phyloP scores from a whole-genome alignment of 2,329 filamentous ascomycete genomes.

The Fusarium pseudonygamai region DNA sequence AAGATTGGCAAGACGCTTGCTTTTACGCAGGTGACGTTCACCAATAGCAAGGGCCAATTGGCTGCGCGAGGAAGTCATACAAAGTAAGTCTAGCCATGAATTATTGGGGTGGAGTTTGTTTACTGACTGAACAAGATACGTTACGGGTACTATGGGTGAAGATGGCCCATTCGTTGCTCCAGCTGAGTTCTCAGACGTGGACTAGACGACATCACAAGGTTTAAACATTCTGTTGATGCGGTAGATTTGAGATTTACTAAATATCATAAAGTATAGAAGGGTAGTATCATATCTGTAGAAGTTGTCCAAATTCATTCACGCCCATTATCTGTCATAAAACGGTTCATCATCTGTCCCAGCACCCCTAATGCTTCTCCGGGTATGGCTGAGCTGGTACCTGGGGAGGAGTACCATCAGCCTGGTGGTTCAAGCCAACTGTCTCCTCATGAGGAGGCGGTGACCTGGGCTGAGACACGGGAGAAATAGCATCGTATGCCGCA shows the following conservation, averaged over 20 bases:
- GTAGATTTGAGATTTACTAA: background rate
- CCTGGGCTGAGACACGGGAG: background rate
- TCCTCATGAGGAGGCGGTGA: constrained; percentile 44
- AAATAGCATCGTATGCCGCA: background rate
- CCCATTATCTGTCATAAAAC: background rate
- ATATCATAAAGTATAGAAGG: constrained; percentile 10
- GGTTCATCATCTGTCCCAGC: background rate
- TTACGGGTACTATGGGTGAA: constrained; percentile 51
- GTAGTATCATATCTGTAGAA: constrained; percentile 34
- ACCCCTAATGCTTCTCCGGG: constrained; percentile 34
- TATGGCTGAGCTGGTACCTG: constrained; percentile 31
- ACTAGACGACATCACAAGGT: constrained; percentile 32
- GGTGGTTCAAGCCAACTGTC: constrained; percentile 45
- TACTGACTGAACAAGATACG: constrained; percentile 50
- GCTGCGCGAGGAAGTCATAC: constrained; percentile 72
- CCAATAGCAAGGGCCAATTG: constrained; percentile 66
- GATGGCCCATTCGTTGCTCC: constrained; percentile 52
- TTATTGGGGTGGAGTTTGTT: accelerated
- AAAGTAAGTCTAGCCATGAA: constrained; percentile 57
- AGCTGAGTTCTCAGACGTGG: constrained; percentile 47
- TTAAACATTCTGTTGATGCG: background rate
- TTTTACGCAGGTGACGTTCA: constrained; percentile 68
- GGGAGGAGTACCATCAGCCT: constrained; percentile 44
- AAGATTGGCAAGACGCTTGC: constrained; percentile 73
- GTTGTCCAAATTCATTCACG: background rate